A percentile compares a stretch with the other conserved stretches of the same genome.
Evolutionary conservation across 1,139 yeast species (phyloP).

Genomic region (Nadsonia starkeyi-henricii): DNA sequence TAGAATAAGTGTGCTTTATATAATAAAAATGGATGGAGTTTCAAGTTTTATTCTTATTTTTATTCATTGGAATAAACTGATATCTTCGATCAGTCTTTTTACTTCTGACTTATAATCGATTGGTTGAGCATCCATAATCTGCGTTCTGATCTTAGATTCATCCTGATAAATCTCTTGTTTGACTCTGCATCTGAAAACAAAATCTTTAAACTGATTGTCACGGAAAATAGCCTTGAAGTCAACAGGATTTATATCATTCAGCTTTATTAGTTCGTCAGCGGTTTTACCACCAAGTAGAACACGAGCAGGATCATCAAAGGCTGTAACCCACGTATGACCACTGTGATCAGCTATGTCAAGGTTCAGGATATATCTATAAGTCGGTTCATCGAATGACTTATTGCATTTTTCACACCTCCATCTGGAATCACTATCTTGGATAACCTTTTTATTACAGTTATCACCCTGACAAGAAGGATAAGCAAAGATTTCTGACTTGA

Average conservation of each 20-base stretch:
- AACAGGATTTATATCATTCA: conserved; percentile 33
- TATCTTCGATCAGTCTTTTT: conserved; percentile 39
- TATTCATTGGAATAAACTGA: conserved; percentile 15
- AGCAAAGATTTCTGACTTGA: conserved; percentile 62
- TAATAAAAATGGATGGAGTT: too few relatives aligned
- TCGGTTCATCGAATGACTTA: conserved; percentile 49
- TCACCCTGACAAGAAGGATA: conserved; percentile 73
- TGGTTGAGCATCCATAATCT: conserved; percentile 40
- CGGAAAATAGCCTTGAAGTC: conserved; percentile 38
- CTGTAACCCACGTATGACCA: conserved; percentile 75
- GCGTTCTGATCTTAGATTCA: conserved; percentile 60
- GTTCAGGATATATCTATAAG: conserved; percentile 64
- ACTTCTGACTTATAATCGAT: conserved; percentile 52
- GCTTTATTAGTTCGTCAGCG: conserved; percentile 51
- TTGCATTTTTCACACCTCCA: conserved; percentile 96
- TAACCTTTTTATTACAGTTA: conserved; percentile 72
- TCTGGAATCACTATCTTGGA: conserved; percentile 62
- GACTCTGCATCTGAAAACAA: conserved; percentile 62
- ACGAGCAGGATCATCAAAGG: conserved; percentile 76
- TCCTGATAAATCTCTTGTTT: conserved; percentile 78
- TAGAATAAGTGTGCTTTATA: too few relatives aligned
- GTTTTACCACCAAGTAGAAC: conserved; percentile 54
- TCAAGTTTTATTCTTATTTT: too few relatives aligned
- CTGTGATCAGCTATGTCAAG: conserved; percentile 62
- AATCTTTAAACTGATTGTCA: conserved; percentile 52